Percentiles rank a stretch among this genome's conserved stretches.
Conservation (phyloP, 2,329 filamentous ascomycete genomes). For the Fusarium chuoi region DNA sequence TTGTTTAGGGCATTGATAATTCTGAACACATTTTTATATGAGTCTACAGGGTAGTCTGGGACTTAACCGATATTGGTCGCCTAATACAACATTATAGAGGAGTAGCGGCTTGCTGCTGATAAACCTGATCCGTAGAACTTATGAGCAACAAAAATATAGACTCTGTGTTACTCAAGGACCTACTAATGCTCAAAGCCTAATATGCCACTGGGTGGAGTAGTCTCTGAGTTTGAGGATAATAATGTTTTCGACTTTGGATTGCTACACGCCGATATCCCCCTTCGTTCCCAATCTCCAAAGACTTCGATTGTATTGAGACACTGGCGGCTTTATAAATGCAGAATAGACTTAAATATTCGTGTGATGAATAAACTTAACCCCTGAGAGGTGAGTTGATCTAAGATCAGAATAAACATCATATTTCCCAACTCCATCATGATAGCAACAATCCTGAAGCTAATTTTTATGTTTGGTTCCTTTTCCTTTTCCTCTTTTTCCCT, state of each 20-base stretch:
- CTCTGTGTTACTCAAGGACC: neutral
- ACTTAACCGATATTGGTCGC: rapidly evolving
- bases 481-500: neutral
- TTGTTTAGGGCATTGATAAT: neutral
- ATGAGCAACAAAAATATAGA: neutral
- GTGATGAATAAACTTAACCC: neutral
- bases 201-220: neutral
- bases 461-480: slow-evolving; percentile 21
- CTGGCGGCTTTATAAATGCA: neutral
- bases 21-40: neutral
- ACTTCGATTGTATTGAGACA: neutral
- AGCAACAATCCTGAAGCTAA: slow-evolving; percentile 6
- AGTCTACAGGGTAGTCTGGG: neutral
- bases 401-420: neutral
- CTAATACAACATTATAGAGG: neutral
- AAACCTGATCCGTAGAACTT: neutral
- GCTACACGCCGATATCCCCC: neutral
- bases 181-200: neutral
- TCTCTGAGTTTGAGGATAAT: neutral
- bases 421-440: slow-evolving; percentile 4
- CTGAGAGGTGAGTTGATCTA: neutral
- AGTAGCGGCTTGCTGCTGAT: neutral
- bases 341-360: neutral
- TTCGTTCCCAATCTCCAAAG: neutral
- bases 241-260: neutral